Evolutionary conservation across 148 eudicot genomes (phyloP).

Genomic region (Cornus florida): DNA sequence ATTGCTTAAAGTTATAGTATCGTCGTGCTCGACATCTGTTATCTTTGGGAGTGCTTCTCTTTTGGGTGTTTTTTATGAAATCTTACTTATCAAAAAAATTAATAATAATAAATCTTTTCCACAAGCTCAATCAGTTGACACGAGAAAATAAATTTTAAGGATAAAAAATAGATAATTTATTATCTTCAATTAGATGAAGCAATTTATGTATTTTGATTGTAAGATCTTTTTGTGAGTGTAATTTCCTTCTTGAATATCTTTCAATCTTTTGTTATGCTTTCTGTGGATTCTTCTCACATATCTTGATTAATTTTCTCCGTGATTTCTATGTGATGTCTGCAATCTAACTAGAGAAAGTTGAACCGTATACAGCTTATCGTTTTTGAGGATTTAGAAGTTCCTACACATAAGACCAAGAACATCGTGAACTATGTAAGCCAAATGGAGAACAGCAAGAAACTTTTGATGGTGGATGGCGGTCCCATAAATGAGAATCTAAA

Average conservation of each 20-base stretch:
- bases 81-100: no score
- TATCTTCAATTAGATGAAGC: no score
- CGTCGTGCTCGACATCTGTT: no score
- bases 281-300: background rate
- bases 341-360: slow-evolving; percentile 5
- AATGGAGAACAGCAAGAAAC: slow-evolving; percentile 71
- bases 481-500: slow-evolving; percentile 68
- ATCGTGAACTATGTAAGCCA: slow-evolving; percentile 71
- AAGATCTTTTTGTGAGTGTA: background rate
- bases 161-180: no score
- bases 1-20: no score
- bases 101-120: no score
- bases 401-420: slow-evolving; percentile 91
- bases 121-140: no score
- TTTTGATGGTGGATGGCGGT: slow-evolving; percentile 86
- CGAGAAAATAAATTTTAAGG: no score
- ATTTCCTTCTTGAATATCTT: background rate
- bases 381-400: slow-evolving; percentile 78
- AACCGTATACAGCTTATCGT: slow-evolving; percentile 63
- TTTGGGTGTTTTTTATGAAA: no score
- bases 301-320: background rate
- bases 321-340: background rate
- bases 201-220: background rate
- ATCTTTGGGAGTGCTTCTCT: no score
- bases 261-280: background rate